These are phyloP conservation scores for Corymbia maculata DNA, from an alignment of 345 rosid genomes.

Conservation along the genomic window DNA sequence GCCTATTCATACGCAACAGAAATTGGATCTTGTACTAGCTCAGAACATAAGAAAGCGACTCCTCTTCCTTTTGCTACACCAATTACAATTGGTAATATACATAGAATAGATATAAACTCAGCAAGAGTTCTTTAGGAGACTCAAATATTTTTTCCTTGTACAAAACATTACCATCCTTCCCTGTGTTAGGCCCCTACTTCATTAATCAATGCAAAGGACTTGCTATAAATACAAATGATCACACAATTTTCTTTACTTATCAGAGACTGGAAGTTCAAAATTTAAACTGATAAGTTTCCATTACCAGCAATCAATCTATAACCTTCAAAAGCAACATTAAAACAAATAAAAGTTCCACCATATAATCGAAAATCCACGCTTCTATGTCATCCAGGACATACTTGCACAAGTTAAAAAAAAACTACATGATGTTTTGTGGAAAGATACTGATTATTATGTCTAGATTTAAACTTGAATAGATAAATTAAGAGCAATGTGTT, in stretches of 20 bases:
- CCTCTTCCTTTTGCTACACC: background rate
- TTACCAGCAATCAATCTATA: background rate
- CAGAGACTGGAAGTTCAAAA: background rate
- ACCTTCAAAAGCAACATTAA: background rate
- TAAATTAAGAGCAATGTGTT: background rate
- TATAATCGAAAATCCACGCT: background rate
- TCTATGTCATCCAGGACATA: background rate
- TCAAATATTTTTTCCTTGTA: background rate
- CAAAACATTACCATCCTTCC: background rate
- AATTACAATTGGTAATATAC: background rate
- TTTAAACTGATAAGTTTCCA: background rate
- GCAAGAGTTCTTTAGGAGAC: background rate
- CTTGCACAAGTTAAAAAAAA: background rate
- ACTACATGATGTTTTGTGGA: background rate
- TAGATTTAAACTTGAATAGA: background rate
- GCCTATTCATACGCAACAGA: background rate
- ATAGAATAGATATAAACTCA: background rate
- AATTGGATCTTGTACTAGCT: background rate
- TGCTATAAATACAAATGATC: background rate
- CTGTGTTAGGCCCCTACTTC: background rate
- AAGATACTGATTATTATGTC: background rate
- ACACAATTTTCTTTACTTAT: background rate
- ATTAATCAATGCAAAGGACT: background rate
- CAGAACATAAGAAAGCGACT: background rate
- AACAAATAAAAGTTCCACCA: background rate